Percentiles rank a stretch among this genome's conserved stretches.
These are phyloP conservation scores for Pisolithus microcarpus DNA, from an alignment of 768 basidiomycete species.

Conservation along the genomic window DNA sequence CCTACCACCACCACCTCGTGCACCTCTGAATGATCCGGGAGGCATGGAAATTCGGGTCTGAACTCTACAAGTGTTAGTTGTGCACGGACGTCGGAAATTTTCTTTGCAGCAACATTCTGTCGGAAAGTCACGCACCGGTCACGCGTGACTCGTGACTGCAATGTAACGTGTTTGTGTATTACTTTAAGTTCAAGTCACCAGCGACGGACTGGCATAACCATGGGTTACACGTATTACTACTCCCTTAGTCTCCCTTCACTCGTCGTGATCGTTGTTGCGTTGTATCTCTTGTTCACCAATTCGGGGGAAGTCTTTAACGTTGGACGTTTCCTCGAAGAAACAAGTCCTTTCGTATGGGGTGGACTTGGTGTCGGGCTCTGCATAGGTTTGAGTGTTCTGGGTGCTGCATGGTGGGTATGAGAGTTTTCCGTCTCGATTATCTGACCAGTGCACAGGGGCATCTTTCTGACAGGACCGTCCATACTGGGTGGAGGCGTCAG, in stretches of 20 bases:
- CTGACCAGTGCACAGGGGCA: constrained; percentile 59
- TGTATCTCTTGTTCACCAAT: constrained; percentile 92
- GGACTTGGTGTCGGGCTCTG: constrained; percentile 86
- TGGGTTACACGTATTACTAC: constrained; percentile 52
- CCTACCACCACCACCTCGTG: constrained; percentile 32
- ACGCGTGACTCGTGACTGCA: not conserved
- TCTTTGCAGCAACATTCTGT: not conserved
- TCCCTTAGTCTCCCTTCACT: constrained; percentile 64
- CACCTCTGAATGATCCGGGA: constrained; percentile 9
- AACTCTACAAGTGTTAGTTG: constrained; percentile 24
- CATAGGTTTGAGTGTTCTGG: constrained; percentile 87
- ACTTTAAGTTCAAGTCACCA: too few relatives aligned
- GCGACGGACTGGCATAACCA: constrained; percentile 4
- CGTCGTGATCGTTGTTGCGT: constrained; percentile 54
- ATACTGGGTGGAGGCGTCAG: constrained; percentile 95
- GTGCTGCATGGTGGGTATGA: constrained; percentile 80
- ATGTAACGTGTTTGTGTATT: not conserved
- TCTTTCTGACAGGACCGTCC: constrained; percentile 94
- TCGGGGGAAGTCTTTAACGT: constrained; percentile 92
- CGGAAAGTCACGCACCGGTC: not conserved
- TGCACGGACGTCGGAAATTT: not conserved
- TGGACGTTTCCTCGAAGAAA: constrained; percentile 89
- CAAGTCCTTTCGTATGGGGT: constrained; percentile 91
- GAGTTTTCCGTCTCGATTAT: constrained; percentile 20
- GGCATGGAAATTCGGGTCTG: constrained; percentile 14